Evolutionary conservation across 306 rosid species (phyloP), one percentile per base, ranked within the genome.

Genomic region (Trifolium fragiferum): DNA sequence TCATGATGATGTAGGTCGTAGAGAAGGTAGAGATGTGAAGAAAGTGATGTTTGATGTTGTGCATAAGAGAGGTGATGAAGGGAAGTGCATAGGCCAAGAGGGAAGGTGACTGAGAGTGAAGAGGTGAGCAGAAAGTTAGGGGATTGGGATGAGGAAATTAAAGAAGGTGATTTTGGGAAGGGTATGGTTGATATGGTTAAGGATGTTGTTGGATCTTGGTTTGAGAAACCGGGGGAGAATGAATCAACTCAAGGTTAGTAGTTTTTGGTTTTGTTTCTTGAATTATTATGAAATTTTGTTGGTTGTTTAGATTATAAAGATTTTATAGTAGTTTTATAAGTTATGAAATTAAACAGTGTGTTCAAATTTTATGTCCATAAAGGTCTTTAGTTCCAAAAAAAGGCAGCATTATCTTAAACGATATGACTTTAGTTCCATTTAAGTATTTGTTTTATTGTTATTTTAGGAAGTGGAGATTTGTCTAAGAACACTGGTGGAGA

Each of bases 151-250:
- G 74, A 65, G 8, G 19, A 54, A 14, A 4, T 16, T 4, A 72
- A 57, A n/a, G 57, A 40, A 20, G 53, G 21, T 7, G 67, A 32
- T 8, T 67, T 62, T 55, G 68, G 77, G 13, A 62, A 62, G 9
- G 83, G 86, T 44, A 53, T 84, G 74, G 86, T 81, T 58, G 83
- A 51, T 18, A 81, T 54, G 84, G 5, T 89, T 2, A 85, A 64
- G 59, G 91, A 51, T 1, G 50, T 72, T 13, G 91, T 90, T 41
- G 87, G 89, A 4, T 84, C 97, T 1, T 84, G 79, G 97, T 65
- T 90, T 32, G 82, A 86, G 0, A 67, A 19, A 40, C 50, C 71
- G 7, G 83, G 13, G 1, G 88, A 72, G 5, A 43, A 66, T 66
- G 78, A 77, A 12, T 33, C 82, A 2, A 35, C 47, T 66, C 70